phyloP scores from a whole-genome alignment of 345 rosid genomes.

The Cardamine chenopodiifolia region DNA sequence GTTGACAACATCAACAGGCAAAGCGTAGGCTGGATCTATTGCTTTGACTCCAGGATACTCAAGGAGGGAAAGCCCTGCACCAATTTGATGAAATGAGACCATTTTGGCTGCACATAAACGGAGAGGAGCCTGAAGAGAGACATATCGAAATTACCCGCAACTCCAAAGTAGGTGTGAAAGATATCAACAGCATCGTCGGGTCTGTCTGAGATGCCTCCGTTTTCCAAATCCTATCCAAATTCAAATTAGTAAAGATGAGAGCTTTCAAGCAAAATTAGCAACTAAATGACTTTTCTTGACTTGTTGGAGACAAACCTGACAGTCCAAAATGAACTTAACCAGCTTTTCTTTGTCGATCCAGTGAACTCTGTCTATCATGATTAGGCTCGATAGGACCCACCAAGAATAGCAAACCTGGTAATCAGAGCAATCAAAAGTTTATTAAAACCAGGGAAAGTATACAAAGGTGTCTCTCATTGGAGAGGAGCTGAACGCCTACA shows the following conservation, averaged over 20 bases:
- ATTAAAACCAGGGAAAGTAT: conserved; percentile 8
- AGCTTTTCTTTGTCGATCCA: conserved; percentile 88
- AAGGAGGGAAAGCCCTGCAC: conserved; percentile 86
- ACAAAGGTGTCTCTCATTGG: conserved; percentile 6
- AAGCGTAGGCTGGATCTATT: conserved; percentile 87
- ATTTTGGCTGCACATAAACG: conserved; percentile 9
- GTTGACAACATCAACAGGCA: conserved; percentile 79
- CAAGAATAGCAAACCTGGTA: conserved; percentile 83
- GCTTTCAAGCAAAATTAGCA: neutral
- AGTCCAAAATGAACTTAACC: conserved; percentile 66
- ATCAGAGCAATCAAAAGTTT: conserved; percentile 15
- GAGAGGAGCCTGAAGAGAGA: conserved; percentile 1
- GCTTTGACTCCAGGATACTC: conserved; percentile 85
- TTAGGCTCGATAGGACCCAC: conserved; percentile 98
- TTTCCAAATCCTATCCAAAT: conserved; percentile 62
- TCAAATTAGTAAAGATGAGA: conserved; percentile 2
- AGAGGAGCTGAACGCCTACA: conserved; percentile 48
- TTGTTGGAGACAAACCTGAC: conserved; percentile 61
- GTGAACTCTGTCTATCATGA: conserved; percentile 81
- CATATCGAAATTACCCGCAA: conserved; percentile 59
- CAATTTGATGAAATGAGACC: conserved; percentile 1
- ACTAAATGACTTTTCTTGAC: neutral
- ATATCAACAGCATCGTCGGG: conserved; percentile 91
- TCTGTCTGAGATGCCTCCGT: conserved; percentile 90
- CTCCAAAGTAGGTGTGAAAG: conserved; percentile 85